Evolutionary conservation across 257 asterid genomes (phyloP).

Genomic region (Nicotiana noctiflora): DNA sequence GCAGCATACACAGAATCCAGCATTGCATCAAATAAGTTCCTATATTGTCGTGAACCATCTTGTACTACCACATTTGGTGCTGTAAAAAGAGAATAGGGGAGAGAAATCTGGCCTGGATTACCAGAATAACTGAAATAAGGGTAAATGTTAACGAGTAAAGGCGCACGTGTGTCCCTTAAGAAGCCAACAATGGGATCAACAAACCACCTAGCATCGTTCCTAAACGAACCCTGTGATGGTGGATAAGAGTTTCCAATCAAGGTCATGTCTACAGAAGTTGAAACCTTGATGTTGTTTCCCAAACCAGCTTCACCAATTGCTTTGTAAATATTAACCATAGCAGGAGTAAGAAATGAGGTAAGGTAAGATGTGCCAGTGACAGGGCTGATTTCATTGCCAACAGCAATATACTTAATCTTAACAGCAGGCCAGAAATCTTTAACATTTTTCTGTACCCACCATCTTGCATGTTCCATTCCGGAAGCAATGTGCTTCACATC

Average conservation of each 20-base stretch:
- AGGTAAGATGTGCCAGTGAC: background rate
- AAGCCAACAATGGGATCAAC: conserved; percentile 17
- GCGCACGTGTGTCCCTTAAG: conserved; percentile 6
- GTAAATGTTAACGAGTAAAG: conserved; percentile 28
- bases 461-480: conserved; percentile 6
- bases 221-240: conserved; percentile 21
- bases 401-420: conserved; percentile 20
- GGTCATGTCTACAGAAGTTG: conserved; percentile 19
- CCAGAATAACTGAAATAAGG: conserved; percentile 24
- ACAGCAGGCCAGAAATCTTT: conserved; percentile 1
- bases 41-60: conserved; percentile 17
- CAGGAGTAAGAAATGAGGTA: conserved; percentile 11
- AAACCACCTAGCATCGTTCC: background rate
- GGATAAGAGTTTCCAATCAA: conserved; percentile 24
- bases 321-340: conserved; percentile 19
- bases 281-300: conserved; percentile 12
- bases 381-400: conserved; percentile 36
- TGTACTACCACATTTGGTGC: background rate
- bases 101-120: conserved; percentile 11
- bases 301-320: conserved; percentile 11
- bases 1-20: conserved; percentile 31
- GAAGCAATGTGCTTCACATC: conserved; percentile 24
- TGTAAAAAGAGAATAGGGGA: conserved; percentile 27
- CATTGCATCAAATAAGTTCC: conserved; percentile 31
- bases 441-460: conserved; percentile 29